Evolutionary conservation across 331 rosid genomes (phyloP).

Genomic region (Dryas integrifolia): DNA sequence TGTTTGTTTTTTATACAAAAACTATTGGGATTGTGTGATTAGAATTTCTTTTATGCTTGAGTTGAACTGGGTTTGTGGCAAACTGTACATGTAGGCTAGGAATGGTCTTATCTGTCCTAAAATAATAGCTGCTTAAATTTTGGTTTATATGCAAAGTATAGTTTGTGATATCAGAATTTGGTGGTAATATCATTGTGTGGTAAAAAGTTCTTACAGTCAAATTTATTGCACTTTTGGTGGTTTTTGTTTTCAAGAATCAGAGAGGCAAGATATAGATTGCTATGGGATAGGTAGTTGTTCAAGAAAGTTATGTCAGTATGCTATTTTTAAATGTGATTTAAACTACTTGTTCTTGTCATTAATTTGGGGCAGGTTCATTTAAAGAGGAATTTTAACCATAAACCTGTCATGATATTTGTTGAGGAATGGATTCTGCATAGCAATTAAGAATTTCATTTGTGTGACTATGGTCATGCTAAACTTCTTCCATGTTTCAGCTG

Average conservation of each 20-base stretch:
- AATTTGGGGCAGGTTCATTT: background rate
- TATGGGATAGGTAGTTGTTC: no score
- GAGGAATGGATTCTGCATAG: background rate
- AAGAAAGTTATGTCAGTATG: background rate
- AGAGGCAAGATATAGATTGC: background rate
- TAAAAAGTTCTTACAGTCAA: background rate
- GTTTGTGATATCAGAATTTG: background rate
- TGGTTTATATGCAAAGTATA: background rate
- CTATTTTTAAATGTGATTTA: background rate
- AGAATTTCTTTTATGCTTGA: background rate
- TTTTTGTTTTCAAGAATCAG: background rate
- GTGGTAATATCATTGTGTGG: background rate
- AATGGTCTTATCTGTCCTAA: background rate
- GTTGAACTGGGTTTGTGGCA: background rate
- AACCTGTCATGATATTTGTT: background rate
- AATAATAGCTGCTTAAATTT: background rate
- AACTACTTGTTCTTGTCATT: background rate
- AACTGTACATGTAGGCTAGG: background rate
- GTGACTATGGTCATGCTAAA: constrained; percentile 5
- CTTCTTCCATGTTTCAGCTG: constrained; percentile 45
- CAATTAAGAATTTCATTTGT: background rate
- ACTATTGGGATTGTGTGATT: background rate
- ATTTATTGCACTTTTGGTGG: background rate
- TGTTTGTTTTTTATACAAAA: no score
- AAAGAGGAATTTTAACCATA: background rate